Evolutionary conservation across 1,284 basidiomycete genomes (phyloP).

Genomic region (Heterobasidion parviporum): DNA sequence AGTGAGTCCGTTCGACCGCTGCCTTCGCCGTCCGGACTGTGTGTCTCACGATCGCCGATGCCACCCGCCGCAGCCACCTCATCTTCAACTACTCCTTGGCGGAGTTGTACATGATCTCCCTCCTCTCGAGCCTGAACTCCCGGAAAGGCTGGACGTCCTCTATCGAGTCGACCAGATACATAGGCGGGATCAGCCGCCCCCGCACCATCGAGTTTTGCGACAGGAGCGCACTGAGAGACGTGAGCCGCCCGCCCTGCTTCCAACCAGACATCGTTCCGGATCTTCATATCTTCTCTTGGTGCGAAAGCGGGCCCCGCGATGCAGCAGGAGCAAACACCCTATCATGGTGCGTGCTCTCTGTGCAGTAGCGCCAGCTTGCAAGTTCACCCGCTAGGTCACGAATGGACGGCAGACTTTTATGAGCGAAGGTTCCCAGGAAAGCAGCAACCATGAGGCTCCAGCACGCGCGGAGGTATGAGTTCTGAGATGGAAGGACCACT

Average conservation of each 20-base stretch:
- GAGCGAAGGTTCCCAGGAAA: too few species aligned
- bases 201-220: not conserved
- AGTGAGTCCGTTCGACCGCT: not conserved
- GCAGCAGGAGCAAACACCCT: too few species aligned
- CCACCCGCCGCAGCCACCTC: not conserved
- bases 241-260: not conserved
- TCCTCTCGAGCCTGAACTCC: not conserved
- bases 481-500: slow-evolving; percentile 14
- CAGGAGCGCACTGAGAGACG: not conserved
- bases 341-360: too few species aligned
- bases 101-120: not conserved
- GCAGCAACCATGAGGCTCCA: too few species aligned
- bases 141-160: not conserved
- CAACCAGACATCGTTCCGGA: too few species aligned
- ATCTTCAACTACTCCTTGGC: not conserved
- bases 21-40: too few species aligned
- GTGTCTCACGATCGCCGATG: not conserved
- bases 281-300: too few species aligned
- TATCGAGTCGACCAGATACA: not conserved
- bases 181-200: not conserved
- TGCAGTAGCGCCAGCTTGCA: too few species aligned
- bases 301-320: too few species aligned
- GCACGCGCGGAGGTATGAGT: too few species aligned
- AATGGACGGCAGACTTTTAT: too few species aligned
- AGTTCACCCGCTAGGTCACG: too few species aligned